A percentile compares a stretch with the other conserved stretches of the same genome.
These are phyloP conservation scores for Exophiala viscosa DNA, from an alignment of 2,329 filamentous ascomycete genomes.

Conservation along the genomic window DNA sequence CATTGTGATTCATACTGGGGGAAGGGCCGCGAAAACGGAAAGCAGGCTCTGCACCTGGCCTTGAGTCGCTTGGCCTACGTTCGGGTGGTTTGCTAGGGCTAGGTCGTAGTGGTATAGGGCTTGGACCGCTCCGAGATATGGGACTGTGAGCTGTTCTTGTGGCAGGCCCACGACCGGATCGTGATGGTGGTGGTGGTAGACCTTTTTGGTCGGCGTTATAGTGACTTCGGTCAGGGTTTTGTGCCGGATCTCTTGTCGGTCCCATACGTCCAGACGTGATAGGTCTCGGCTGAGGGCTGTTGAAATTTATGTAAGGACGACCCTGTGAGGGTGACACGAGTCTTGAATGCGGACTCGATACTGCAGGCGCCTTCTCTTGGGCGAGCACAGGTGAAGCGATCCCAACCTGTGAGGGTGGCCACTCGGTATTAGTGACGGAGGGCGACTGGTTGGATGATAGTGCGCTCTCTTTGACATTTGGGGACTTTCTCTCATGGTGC, in stretches of 20 bases:
- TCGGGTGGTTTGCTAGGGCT: constrained; percentile 3
- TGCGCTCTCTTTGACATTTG: constrained; percentile 13
- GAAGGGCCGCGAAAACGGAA: constrained; percentile 25
- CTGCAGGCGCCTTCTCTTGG: constrained; percentile 6
- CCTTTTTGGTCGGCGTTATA: constrained; percentile 15
- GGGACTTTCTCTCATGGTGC: constrained; percentile 10
- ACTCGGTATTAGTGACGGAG: constrained; percentile 15
- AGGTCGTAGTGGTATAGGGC: constrained; percentile 1
- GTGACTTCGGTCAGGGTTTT: constrained; percentile 14
- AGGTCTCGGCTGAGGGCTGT: constrained; percentile 15
- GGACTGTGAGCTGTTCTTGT: constrained; percentile 13
- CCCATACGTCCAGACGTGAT: constrained; percentile 13
- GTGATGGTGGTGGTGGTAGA: constrained; percentile 8
- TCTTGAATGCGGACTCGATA: constrained; percentile 2
- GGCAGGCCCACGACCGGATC: constrained; percentile 17
- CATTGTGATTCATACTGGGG: constrained; percentile 21
- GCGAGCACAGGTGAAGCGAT: constrained; percentile 21
- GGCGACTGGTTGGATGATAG: constrained; percentile 18
- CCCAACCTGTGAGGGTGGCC: constrained; percentile 22
- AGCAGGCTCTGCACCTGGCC: constrained; percentile 1
- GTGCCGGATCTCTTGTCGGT: constrained; percentile 4
- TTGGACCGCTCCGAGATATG: constrained; percentile 10
- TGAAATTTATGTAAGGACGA: constrained; percentile 22
- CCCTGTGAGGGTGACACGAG: constrained; percentile 1
- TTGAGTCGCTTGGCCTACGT: neutral